Evolutionary conservation across 2,329 filamentous ascomycete species (phyloP).

Genomic region (Aspergillus brunneoviolaceus): DNA sequence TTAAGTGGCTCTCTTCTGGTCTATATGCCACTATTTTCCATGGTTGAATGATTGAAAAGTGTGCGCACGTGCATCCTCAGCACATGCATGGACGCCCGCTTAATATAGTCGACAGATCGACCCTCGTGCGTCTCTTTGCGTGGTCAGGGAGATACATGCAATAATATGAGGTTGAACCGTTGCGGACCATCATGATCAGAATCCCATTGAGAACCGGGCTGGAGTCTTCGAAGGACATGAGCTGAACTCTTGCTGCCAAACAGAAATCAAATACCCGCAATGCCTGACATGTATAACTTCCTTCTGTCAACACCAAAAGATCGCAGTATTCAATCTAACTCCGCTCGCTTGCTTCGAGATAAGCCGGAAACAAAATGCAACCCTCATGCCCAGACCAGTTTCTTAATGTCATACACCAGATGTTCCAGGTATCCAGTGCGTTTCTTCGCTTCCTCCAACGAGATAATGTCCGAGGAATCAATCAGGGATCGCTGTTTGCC

Average conservation of each 20-base stretch:
- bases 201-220: too few relatives aligned
- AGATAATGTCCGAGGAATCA: conserved; percentile 72
- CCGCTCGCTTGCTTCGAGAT: background rate
- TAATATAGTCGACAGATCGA: background rate
- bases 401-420: conserved; percentile 86
- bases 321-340: background rate
- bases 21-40: too few relatives aligned
- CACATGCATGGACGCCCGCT: background rate
- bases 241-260: background rate
- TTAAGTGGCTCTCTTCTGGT: too few relatives aligned
- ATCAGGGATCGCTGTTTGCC: conserved; percentile 36
- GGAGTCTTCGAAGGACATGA: too few relatives aligned
- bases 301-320: background rate
- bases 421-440: conserved; percentile 85
- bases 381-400: conserved; percentile 74
- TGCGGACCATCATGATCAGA: too few relatives aligned
- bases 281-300: background rate
- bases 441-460: conserved; percentile 77
- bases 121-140: background rate
- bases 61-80: background rate
- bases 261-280: background rate
- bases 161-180: too few relatives aligned
- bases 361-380: background rate
- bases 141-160: background rate
- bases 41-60: background rate